These are phyloP conservation scores for Scedosporium dehoogii DNA, from an alignment of 2,329 filamentous ascomycete species.

Conservation along the genomic window DNA sequence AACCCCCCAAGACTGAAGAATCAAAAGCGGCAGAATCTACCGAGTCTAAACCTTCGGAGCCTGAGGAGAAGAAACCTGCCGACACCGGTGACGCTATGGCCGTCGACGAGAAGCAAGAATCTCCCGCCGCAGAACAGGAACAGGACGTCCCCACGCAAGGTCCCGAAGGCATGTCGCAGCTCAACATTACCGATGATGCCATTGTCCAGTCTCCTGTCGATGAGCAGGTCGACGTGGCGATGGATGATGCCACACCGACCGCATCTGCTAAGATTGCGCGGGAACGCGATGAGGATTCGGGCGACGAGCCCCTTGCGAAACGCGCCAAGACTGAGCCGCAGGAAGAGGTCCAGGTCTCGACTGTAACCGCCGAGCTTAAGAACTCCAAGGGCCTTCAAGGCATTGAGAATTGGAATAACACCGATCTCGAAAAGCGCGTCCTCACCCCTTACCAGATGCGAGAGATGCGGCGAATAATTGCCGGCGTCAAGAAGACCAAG, in stretches of 20 bases:
- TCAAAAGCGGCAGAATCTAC: constrained; percentile 9
- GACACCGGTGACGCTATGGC: constrained; percentile 4
- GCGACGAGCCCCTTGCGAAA: constrained; percentile 63
- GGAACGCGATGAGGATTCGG: constrained; percentile 66
- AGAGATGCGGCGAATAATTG: constrained; percentile 55
- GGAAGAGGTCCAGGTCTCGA: constrained; percentile 21
- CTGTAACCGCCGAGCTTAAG: constrained; percentile 10
- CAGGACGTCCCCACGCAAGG: not conserved
- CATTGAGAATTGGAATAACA: constrained; percentile 30
- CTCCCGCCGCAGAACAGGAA: not conserved
- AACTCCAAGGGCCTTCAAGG: constrained; percentile 18
- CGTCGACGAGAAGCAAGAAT: constrained; percentile 13
- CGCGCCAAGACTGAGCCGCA: constrained; percentile 63
- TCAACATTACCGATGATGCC: not conserved
- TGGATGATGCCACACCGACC: constrained; percentile 38
- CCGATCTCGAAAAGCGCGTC: constrained; percentile 31
- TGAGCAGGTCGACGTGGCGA: constrained; percentile 32
- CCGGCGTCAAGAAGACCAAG: constrained; percentile 78
- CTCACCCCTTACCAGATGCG: constrained; percentile 52
- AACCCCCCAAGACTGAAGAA: not conserved
- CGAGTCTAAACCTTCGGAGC: not conserved
- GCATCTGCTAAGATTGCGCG: constrained; percentile 54
- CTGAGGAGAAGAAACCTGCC: constrained; percentile 10
- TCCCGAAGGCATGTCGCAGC: constrained; percentile 3
- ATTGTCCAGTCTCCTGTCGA: constrained; percentile 5